These are phyloP conservation scores for Xanthoparmelia taractica DNA, from an alignment of 495 filamentous ascomycete genomes.

Conservation along the genomic window DNA sequence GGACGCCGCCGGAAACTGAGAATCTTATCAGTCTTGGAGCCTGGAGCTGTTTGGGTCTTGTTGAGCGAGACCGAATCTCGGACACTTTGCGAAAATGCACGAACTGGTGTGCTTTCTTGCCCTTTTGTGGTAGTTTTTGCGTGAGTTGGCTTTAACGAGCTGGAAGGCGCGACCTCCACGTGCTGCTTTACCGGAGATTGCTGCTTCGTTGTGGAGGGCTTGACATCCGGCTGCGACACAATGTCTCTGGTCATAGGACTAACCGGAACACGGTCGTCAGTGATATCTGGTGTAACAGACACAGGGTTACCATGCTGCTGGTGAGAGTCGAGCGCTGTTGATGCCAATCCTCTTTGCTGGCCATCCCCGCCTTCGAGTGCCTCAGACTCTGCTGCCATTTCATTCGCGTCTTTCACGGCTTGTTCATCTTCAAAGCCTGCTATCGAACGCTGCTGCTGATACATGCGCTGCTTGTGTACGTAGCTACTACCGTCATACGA, in stretches of 20 bases:
- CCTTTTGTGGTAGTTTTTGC: constrained; percentile 3
- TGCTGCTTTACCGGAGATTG: constrained; percentile 6
- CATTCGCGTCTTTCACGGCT: constrained; percentile 18
- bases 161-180: background rate
- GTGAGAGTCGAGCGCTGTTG: background rate
- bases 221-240: background rate
- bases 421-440: constrained; percentile 27
- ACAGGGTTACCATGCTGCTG: background rate
- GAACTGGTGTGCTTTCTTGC: background rate
- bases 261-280: background rate
- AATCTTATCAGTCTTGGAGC: constrained; percentile 20
- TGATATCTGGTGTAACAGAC: background rate
- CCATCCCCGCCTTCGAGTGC: background rate
- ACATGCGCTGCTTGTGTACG: constrained; percentile 30
- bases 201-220: background rate
- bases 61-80: background rate
- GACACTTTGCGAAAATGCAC: constrained; percentile 1
- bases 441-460: constrained; percentile 27
- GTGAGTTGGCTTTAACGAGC: constrained; percentile 5
- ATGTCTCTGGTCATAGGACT: background rate
- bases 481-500: constrained; percentile 27
- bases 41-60: constrained; percentile 7
- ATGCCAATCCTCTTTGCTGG: background rate
- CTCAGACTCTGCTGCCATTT: constrained; percentile 9
- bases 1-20: constrained; percentile 18